Evolutionary conservation across 2,329 filamentous ascomycete genomes (phyloP).

Genomic region (Diaporthe citriasiana): DNA sequence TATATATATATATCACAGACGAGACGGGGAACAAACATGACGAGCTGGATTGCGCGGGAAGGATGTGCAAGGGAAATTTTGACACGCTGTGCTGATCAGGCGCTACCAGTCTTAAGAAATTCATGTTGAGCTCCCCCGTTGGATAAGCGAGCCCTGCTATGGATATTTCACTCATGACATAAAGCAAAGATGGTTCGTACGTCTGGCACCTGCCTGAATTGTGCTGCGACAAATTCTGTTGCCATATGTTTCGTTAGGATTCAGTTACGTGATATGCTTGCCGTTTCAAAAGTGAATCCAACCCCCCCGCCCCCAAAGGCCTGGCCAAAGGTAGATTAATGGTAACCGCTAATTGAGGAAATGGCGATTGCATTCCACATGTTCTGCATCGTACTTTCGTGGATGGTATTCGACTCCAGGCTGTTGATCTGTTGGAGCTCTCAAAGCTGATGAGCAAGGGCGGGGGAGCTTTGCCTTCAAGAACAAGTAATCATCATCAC

Average conservation of each 20-base stretch:
- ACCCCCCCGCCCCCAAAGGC: background rate
- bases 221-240: background rate
- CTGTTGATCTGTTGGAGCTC: background rate
- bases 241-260: slow-evolving; percentile 1
- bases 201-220: background rate
- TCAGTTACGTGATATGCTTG: background rate
- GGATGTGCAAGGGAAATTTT: background rate
- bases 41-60: background rate
- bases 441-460: background rate
- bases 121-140: background rate
- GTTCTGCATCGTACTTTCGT: slow-evolving; percentile 4
- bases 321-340: background rate
- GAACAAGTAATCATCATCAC: background rate
- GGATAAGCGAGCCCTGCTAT: too few relatives aligned
- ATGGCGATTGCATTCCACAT: slow-evolving; percentile 3
- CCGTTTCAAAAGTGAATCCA: background rate
- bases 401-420: slow-evolving; percentile 6
- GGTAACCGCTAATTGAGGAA: slow-evolving; percentile 5
- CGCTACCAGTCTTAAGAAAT: background rate
- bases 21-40: background rate
- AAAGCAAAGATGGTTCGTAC: background rate
- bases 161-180: background rate
- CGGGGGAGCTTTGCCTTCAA: background rate
- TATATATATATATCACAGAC: too few relatives aligned
- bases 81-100: background rate